These are phyloP conservation scores for Stentor roeselii DNA, from an alignment of 73 alveolate species.

Conservation along the genomic window DNA sequence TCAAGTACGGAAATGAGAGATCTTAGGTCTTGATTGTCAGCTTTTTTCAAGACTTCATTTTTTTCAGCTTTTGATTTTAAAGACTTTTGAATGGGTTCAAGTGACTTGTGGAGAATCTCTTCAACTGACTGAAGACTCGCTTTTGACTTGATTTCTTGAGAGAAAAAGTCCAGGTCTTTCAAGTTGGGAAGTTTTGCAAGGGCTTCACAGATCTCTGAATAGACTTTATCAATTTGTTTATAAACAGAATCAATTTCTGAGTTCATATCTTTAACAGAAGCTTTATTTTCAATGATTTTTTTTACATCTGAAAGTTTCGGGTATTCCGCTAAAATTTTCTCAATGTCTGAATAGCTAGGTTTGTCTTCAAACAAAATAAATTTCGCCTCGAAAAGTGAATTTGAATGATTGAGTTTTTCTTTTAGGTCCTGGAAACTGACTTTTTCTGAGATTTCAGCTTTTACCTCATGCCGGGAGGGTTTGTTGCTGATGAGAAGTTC, in stretches of 20 bases:
- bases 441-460: neutral
- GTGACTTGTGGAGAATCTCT: no score
- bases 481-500: neutral
- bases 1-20: neutral
- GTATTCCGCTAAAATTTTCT: neutral
- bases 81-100: neutral
- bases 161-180: neutral
- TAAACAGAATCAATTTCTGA: neutral
- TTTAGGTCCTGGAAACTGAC: neutral
- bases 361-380: neutral
- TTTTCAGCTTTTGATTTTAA: constrained; percentile 5
- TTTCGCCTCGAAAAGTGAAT: neutral
- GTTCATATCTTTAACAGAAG: neutral
- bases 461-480: neutral
- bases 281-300: neutral
- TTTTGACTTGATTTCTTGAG: neutral
- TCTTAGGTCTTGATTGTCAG: neutral
- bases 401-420: neutral
- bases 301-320: neutral
- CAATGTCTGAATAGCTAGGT: neutral
- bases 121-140: no score
- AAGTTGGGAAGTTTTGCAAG: neutral
- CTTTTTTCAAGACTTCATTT: neutral
- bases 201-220: neutral
- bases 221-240: neutral